Percentiles rank a stretch among this genome's conserved stretches.
Conservation (phyloP, 805 yeast genomes). For the Schizosaccharomyces pombe region DNA sequence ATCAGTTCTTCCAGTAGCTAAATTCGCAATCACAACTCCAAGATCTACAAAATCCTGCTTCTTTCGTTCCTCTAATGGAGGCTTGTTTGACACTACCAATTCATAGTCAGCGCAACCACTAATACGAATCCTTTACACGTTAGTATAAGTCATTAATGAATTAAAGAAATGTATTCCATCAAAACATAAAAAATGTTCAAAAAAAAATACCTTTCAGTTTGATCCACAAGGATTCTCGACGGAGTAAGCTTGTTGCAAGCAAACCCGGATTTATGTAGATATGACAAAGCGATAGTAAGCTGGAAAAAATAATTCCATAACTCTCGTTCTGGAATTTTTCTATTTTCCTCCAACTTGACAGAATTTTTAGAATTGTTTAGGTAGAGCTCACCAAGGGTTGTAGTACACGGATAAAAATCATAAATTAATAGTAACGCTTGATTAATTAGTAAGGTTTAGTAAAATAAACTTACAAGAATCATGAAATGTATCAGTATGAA, state of each 20-base stretch:
- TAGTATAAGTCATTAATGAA: too few relatives aligned
- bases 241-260: conserved; percentile 40
- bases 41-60: conserved; percentile 32
- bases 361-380: conserved; percentile 17
- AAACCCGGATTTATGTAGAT: conserved; percentile 40
- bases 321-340: conserved; percentile 20
- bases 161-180: too few relatives aligned
- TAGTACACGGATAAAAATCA: conserved; percentile 63
- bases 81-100: conserved; percentile 24
- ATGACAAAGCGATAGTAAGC: conserved; percentile 41
- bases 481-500: conserved; percentile 68
- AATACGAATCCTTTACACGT: conserved; percentile 34
- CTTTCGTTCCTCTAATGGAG: conserved; percentile 19
- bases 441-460: not conserved
- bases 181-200: too few relatives aligned
- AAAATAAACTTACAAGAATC: conserved; percentile 22
- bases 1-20: conserved; percentile 18
- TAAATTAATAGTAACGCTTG: conserved; percentile 44
- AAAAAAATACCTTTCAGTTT: conserved; percentile 26
- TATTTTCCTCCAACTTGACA: not conserved
- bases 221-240: conserved; percentile 50
- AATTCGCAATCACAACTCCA: conserved; percentile 35
- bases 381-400: conserved; percentile 48
- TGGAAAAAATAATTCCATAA: conserved; percentile 64
- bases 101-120: conserved; percentile 52